Base-by-base conservation (phyloP, 139 green algal genomes). In the Chlamydomonas sp. region DNA sequence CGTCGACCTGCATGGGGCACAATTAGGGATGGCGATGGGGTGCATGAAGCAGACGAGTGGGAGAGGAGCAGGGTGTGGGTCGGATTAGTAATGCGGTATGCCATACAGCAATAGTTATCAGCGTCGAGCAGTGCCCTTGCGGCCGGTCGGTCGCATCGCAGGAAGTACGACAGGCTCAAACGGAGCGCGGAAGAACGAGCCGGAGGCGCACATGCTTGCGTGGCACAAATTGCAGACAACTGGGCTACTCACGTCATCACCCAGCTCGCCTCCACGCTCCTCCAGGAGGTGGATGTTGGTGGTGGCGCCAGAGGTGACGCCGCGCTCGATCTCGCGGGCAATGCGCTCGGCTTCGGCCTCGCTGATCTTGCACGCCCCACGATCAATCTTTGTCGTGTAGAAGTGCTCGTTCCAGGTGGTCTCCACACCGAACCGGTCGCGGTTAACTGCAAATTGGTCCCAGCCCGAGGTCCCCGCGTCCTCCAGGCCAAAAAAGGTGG, bases 381-480 rank as follows among this genome's bases (percentile, higher is more conserved):
- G 83, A 31, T 94, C 84, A 18, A 93, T 83, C n/a, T 77, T 77
- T 2, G 88, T 91, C 1, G 90, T 93, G 78, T 91, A 91, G 18
- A 90, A 80, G 63, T 98, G 91, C 88, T 98, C 96, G 57, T 95
- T 86, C 80, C 95, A 98, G 63, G 91, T 95, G 58, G 93, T 97
- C 9, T 93, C 79, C 66, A 98, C 94, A 9, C 97, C 97, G 90
- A 98, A 99, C 87, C 95, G 94, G 49, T 90, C 63, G 79, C 95
- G 76, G 90, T 99, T 99, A 18, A 94, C 91, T 5, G 94, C 95
- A 91, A 99, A 99, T 89, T 99, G 97, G 91, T 99, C 97, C 97
- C 97, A 99, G 57, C 84, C 90, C 1, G 20, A 18, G 78, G 66
- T 78, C 15, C 15, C 67, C 16, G 59, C 62, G 3, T 87, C 62